Base-by-base conservation (phyloP, 163 green algal genomes). In the Scenedesmus sp. region DNA sequence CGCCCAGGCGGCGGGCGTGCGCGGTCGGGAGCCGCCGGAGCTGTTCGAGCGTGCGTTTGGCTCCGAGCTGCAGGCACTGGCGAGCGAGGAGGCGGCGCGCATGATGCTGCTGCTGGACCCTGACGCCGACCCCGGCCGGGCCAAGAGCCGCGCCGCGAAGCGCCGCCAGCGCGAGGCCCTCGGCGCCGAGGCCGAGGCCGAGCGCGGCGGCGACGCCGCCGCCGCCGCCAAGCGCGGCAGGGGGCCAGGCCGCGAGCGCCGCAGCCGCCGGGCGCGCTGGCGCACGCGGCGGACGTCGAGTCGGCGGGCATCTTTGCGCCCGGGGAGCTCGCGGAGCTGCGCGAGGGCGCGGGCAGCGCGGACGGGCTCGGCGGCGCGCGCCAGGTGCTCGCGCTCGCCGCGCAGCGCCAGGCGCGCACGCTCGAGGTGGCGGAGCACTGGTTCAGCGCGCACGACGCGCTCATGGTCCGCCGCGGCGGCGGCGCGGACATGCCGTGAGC, bases 1-100 rank as follows among this genome's bases (percentile, higher is more conserved):
- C 22, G 28, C 57, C 10, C 57, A 18, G 39, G 53, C 53, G 58
- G 69, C 53, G 47, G 39, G 33, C 34, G 31, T 10, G 50, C 42
- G 42, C 47, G 13, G 64, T 26, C 14, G 48, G 26, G 36, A 36
- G 62, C 22, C 9, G 26, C 45, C 58, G 6, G 72, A 80, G 72
- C 47, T 80, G 28, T 80, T 80, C 62, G 72, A 80, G n/a, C 6
- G 31, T 33, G 48, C 31, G 29, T 80, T 80, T 54, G 72, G 29
- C 15, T 7, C 44, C 4, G 26, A 33, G 10, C 33, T 80, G 44
- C 54, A 56, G 20, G 22, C 34, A 0, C n/a, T 80, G 13, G 72
- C 60, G 15, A 44, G 29, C 17, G 47, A 34, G n/a, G 72, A 80
- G 56, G 72, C 72, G 18, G 44, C 72, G 2, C 57, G 36, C 11